Evolutionary conservation across 2,329 filamentous ascomycete genomes (phyloP), one percentile per base, ranked within the genome.

Genomic region (Neonectria ditissima): DNA sequence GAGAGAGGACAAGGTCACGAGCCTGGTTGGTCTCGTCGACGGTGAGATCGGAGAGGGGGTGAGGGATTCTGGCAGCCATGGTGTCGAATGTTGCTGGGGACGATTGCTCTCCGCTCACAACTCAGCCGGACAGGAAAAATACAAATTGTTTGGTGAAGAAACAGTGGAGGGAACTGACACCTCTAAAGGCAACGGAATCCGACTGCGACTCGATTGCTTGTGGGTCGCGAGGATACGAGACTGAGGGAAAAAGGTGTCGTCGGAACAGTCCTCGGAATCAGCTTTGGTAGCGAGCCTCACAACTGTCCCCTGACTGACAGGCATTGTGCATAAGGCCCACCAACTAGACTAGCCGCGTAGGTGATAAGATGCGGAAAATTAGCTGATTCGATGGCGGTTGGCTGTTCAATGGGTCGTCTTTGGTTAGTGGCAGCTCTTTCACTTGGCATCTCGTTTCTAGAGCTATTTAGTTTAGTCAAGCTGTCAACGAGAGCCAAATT

Each of bases 1-100:
- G 61, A 3, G 59, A 57, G 14, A 76, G 65, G 5, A 82, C 76
- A 2, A 75, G 63, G 41, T 77, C 71, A 2, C 78, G 77, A 0
- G 81, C 79, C 51, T 74, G 65, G 52, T 78, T 68, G 26, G 73
- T 77, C 63, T 79, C 77, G 11, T 68, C 59, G 34, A 68, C 20
- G 16, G 65, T 69, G 4, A 79, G 67, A 1, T 70, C 66, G 5
- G 76, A 77, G 6, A 79, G 68, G 6, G 77, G 77, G 65, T 79
- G 77, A 45, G 75, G 74, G 55, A 65, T 51, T 48, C 26, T 30
- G 20, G 45, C 45, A 43, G 61, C 37, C 57, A 67, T 65, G 30
- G 43, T 63, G 56, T 9, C 44, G 52, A 48, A 20, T 5, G 43
- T 16, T 26, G 43, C 20, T 24, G 22, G 22, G 43, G 43, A 16